Base-by-base conservation (phyloP, 192 early-diverging fungal species). In the Lobosporangium transversale region DNA sequence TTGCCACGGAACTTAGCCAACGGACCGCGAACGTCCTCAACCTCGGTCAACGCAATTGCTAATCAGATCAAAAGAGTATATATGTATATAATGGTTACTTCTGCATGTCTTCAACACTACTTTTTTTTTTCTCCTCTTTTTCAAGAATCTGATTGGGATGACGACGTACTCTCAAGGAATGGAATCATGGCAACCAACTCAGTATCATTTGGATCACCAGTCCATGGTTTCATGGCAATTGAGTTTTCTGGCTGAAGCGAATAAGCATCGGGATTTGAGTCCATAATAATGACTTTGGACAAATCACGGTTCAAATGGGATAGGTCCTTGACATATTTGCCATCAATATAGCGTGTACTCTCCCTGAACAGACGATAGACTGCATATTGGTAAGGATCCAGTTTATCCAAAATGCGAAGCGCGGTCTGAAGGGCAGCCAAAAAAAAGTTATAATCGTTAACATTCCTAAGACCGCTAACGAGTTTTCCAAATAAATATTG, bases 281-380 rank as follows among this genome's bases (percentile, higher is more conserved):
- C 98, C 70, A 99, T 88, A 58, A 97, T 89, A 58, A 99, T 94
- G 26, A 95, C 92, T 81, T 94, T 96, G 62, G 87, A 84, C 58
- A 95, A 80, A 83, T 99, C 97, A 60, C 98, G 91, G 85, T 99
- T 99, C 62, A 97, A 84, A 53, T 93, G 89, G 24, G 87, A 88
- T 62, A 99, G 59, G 81, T 99, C 98, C 79, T 92, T 94, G 80
- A 94, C 88, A 80, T 90, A 82, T 63, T 91, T 88, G 37, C 93
- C 92, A 61, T 97, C 90, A 26, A 92, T 84, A 61, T 95, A 92
- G 59, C 88, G 88, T 66, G 94, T 97, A 40, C 92, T 88, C 75
- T 98, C 98, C 66, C 94, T 92, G 87, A 90, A 98, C 42, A 99
- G 84, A 32, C 91, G 89, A 73, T 95, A 97, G 62, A 89, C 89